Percentiles rank a stretch among this genome's conserved stretches.
These are phyloP conservation scores for Pisolithus albus DNA, from an alignment of 768 basidiomycete genomes.

Conservation along the genomic window DNA sequence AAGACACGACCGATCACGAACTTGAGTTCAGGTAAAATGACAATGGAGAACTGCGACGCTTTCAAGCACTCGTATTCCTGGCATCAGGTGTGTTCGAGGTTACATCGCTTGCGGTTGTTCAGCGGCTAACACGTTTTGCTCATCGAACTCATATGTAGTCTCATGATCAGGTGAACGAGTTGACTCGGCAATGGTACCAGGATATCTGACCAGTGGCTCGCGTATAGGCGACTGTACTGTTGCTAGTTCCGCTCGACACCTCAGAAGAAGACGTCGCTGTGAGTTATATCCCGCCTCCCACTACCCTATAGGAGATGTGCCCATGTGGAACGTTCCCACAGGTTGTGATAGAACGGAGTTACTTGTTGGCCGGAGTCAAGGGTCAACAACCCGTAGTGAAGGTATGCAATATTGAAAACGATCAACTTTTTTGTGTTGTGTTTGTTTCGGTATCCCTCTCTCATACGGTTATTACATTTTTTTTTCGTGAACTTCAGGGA, in stretches of 20 bases:
- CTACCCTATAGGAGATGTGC: not conserved
- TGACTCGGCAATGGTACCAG: constrained; percentile 6
- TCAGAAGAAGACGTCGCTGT: constrained; percentile 68
- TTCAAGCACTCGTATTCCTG: constrained; percentile 59
- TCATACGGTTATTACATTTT: not conserved
- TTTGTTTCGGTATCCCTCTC: not conserved
- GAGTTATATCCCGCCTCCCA: constrained; percentile 16
- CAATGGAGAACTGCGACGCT: constrained; percentile 21
- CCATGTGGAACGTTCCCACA: constrained; percentile 19
- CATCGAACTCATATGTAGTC: constrained; percentile 40
- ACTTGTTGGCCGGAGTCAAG: constrained; percentile 67
- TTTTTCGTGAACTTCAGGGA: constrained; percentile 44
- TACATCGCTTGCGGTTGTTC: constrained; percentile 14
- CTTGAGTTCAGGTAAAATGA: constrained; percentile 4
- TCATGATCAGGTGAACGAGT: constrained; percentile 65
- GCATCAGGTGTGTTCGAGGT: constrained; percentile 61
- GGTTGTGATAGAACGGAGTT: constrained; percentile 68
- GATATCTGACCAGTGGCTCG: constrained; percentile 15
- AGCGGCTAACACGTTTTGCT: constrained; percentile 8
- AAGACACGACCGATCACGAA: constrained; percentile 7
- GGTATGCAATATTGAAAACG: constrained; percentile 33
- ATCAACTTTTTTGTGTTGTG: no score
- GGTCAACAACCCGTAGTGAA: constrained; percentile 68
- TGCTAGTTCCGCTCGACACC: constrained; percentile 66
- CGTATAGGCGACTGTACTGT: constrained; percentile 63